Percentiles rank a stretch among this genome's conserved stretches.
Evolutionary conservation across 352 stramenopile species (phyloP).

Genomic region (Phytophthora ramorum): DNA sequence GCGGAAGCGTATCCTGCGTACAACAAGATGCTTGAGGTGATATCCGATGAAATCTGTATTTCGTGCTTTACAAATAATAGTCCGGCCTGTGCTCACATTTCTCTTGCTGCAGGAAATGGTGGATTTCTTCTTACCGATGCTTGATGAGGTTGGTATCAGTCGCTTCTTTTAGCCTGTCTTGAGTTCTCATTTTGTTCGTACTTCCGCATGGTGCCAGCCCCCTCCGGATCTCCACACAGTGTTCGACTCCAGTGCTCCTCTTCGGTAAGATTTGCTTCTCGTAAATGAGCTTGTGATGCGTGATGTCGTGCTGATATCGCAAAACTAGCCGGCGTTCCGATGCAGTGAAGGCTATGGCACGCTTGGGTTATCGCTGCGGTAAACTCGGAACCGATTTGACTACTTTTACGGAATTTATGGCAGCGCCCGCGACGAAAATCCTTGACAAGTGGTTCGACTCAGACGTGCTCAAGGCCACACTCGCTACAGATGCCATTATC

Average conservation of each 20-base stretch:
- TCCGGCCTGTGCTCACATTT: not conserved
- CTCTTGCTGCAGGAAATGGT: slow-evolving; percentile 63
- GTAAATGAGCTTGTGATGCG: not conserved
- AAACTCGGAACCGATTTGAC: slow-evolving; percentile 80
- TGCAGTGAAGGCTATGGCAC: slow-evolving; percentile 69
- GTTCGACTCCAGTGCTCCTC: slow-evolving; percentile 53
- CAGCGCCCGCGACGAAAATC: slow-evolving; percentile 84
- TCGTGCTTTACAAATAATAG: not conserved
- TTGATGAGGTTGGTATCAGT: slow-evolving; percentile 65
- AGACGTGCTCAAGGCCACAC: slow-evolving; percentile 89
- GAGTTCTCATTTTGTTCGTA: not conserved
- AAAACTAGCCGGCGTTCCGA: slow-evolving; percentile 60
- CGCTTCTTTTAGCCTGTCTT: not conserved
- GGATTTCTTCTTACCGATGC: slow-evolving; percentile 83
- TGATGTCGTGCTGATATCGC: not conserved
- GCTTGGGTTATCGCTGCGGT: slow-evolving; percentile 64
- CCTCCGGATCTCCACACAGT: slow-evolving; percentile 76
- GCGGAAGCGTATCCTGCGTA: slow-evolving; percentile 86
- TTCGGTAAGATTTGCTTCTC: slow-evolving; percentile 34
- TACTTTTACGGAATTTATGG: slow-evolving; percentile 91
- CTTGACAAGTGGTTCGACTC: slow-evolving; percentile 93
- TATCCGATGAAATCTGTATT: not conserved
- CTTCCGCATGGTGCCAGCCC: slow-evolving; percentile 37
- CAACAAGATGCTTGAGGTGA: slow-evolving; percentile 80
- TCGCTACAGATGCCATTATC: slow-evolving; percentile 94